phyloP scores from a whole-genome alignment of 192 early-diverging fungal species.

The Coemansia sp. region DNA sequence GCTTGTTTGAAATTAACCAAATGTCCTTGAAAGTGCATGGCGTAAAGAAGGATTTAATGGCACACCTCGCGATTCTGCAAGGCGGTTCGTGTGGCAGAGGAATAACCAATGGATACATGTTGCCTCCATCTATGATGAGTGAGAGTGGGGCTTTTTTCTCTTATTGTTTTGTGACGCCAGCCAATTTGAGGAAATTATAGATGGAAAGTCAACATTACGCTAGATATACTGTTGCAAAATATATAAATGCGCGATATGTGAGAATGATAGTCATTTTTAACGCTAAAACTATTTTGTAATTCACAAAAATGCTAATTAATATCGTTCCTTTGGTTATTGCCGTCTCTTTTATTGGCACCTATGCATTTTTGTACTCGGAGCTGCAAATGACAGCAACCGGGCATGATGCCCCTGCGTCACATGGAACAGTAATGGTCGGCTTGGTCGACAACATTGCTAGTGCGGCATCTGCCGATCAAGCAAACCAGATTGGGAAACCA shows the following conservation, averaged over 20 bases:
- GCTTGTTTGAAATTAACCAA: too few relatives aligned
- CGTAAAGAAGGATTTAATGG: too few relatives aligned
- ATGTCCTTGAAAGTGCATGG: too few relatives aligned
- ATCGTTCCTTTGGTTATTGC: constrained; percentile 11
- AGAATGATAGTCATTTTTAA: too few relatives aligned
- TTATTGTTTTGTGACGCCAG: neutral
- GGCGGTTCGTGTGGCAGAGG: neutral
- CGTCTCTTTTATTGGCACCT: constrained; percentile 1
- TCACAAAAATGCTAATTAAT: too few relatives aligned
- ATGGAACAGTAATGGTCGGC: neutral
- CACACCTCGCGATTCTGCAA: neutral
- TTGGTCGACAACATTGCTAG: neutral
- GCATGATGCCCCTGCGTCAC: neutral
- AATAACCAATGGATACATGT: neutral
- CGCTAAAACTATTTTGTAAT: too few relatives aligned
- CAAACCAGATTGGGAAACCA: neutral
- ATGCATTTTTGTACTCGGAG: neutral
- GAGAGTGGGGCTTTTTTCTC: neutral
- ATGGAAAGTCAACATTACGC: neutral
- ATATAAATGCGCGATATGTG: too few relatives aligned
- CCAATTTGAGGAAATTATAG: neutral
- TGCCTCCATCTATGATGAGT: neutral
- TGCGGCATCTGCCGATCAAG: neutral
- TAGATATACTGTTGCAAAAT: neutral
- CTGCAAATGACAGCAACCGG: neutral